Evolutionary conservation across 108 stramenopile genomes (phyloP), one percentile per base, ranked within the genome.

Genomic region (Thalassiosira profunda): DNA sequence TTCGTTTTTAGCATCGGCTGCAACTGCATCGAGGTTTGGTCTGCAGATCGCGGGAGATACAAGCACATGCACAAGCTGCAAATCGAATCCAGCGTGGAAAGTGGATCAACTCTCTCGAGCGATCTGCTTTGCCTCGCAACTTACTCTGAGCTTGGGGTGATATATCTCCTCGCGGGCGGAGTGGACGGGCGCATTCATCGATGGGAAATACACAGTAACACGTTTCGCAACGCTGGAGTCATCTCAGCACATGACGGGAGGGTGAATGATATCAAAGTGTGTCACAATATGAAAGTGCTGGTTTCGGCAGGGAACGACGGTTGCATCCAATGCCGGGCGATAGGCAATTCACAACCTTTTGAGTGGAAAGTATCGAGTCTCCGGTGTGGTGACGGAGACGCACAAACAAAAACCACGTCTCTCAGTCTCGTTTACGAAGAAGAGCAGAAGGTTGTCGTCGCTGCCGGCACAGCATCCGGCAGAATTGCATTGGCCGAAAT

Each of bases 1-100:
- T 58, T 58, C 11, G 25, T 84, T 23, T 79, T 70, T 65, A 80
- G 79, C 10, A 84, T 84, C 56, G 83, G 83, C 18, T 84, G 83
- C 53, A 84, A 84, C 29, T 84, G 83, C 34, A 80, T 84, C 28
- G 83, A 84, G 54, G 70, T 59, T 5, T 84, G 83, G 83, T 48
- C 21, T n/a, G 40, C 6, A 12, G 6, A 24, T 24, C 21, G 42
- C 9, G 36, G 44, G 35, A n/a, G 40, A 10, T 70, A 74, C 42
- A 30, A 25, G 14, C 83, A 84, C 51, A 14, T 40, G 4, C 34
- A 40, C 31, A 84, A 84, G 58, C 44, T 76, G 10, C 38, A 58
- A 36, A 76, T 84, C 40, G 83, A 80, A 56, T 80, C 76, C 5
- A 62, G 74, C 33, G 48, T 70, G 12, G 37, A 57, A 12, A 47